Base-by-base conservation (phyloP, 1,139 yeast genomes). In the Hansenula anomala region DNA sequence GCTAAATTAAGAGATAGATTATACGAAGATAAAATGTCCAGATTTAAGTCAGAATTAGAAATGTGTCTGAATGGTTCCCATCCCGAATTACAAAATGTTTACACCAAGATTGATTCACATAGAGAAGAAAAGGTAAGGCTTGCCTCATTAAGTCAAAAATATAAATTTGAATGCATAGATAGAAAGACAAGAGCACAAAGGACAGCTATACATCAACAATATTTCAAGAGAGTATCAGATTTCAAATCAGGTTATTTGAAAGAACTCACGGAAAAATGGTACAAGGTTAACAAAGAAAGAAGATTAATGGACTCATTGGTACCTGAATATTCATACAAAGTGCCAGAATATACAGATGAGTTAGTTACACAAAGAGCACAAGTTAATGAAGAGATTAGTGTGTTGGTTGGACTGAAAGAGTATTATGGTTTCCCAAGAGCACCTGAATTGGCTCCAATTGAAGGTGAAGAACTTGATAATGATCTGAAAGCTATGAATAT, bases 61-160 rank as follows among this genome's bases (percentile, higher is more conserved):
- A 75, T 90, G 70, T 90, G 97, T 62, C 67, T 83, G 26, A 86
- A 83, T 50, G 97, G 96, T 7, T 77, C 90, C 18, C 98, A 92
- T 59, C 97, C 97, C 0, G 96, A 90, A 54, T 63, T 81, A 41
- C 74, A 74, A 44, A 60, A 67, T 28, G 75, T 79, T 32, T 84
- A 86, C 56, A 76, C 75, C 44, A 84, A 81, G 58, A 80, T 90
- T 44, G 83, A 84, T 44, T 74, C 77, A 31, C 75, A 79, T 44
- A 76, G 86, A 44, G 86, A 83, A 52, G 81, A 78, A 42, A 82
- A 82, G 57, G 63, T 89, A 34, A 71, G 70, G 42, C 69, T 80
- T 42, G 89, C 94, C 26, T 75, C 81, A 49, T 73, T 78, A 49
- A 74, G 79, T 41, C 80, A 86, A 48, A 74, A 78, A 46, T 89